These are phyloP conservation scores for Solanum lignicaule DNA, from an alignment of 257 asterid species.

Conservation along the genomic window DNA sequence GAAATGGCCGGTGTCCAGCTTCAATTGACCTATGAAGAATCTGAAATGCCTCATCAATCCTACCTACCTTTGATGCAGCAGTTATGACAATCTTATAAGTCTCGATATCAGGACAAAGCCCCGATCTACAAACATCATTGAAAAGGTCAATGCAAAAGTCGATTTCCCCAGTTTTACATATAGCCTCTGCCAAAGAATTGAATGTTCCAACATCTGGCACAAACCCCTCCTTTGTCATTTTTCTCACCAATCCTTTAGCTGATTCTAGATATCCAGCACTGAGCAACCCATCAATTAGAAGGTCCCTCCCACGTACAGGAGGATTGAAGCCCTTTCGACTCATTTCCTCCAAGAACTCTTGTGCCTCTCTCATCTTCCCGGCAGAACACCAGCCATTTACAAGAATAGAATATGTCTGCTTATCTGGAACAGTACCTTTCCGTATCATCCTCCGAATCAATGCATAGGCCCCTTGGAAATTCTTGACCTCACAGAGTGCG, in stretches of 20 bases:
- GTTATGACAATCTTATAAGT: slow-evolving; percentile 63
- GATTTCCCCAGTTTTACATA: slow-evolving; percentile 58
- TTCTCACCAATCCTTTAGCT: slow-evolving; percentile 79
- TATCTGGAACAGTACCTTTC: slow-evolving; percentile 61
- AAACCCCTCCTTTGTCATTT: slow-evolving; percentile 82
- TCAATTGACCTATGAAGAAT: slow-evolving; percentile 68
- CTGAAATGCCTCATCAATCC: slow-evolving; percentile 65
- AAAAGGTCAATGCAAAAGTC: slow-evolving; percentile 71
- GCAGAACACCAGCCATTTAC: slow-evolving; percentile 95
- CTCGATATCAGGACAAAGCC: slow-evolving; percentile 58
- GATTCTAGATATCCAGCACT: slow-evolving; percentile 98
- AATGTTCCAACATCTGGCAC: slow-evolving; percentile 82
- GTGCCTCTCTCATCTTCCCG: slow-evolving; percentile 95
- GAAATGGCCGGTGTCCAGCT: slow-evolving; percentile 84
- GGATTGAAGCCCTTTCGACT: slow-evolving; percentile 79
- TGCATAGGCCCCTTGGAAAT: slow-evolving; percentile 92
- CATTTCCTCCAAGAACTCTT: slow-evolving; percentile 91
- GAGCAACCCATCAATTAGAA: slow-evolving; percentile 71
- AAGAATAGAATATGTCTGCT: slow-evolving; percentile 68
- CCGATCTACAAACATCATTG: slow-evolving; percentile 54
- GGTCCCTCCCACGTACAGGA: slow-evolving; percentile 93
- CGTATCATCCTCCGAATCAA: slow-evolving; percentile 85
- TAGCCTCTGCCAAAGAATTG: slow-evolving; percentile 68
- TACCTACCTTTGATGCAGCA: slow-evolving; percentile 64
- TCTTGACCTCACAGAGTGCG: slow-evolving; percentile 86